Evolutionary conservation across 2,329 filamentous ascomycete species (phyloP), one percentile per base, ranked within the genome.

Genomic region (Westerdykella ornata): DNA sequence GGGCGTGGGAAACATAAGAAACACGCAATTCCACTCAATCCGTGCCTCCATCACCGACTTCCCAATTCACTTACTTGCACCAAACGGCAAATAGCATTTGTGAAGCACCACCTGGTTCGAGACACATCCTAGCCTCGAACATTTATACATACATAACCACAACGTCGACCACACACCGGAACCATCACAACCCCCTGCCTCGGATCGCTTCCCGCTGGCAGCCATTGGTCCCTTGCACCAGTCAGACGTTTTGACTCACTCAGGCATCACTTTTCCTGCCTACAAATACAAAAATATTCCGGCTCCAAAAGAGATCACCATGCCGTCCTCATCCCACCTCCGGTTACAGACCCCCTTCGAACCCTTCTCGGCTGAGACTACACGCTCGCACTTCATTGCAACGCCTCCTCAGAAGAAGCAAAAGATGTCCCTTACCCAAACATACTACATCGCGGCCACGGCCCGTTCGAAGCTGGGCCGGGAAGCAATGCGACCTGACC

Each of bases 391-490:
- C 65, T 64, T 67, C 56, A 47, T 68, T 60, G 53, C 63, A 9
- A 56, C 66, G 39, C 67, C 68, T 47, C 66, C 70, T 43, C 64
- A 68, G 49, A 72, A 72, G 67, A 72, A 84, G 73, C 85, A 88
- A 71, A 89, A 84, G 72, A 97, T 97, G 92, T 94, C 85, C 67
- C 84, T 97, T 73, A 94, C 90, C 19, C 88, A 96, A 72, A 97
- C 90, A 48, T 98, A 97, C 84, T 95, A 88, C 75, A 84, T 97
- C 60, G 92, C 92, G 66, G 89, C 95, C 77, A 90, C 89, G 71
- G 92, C 92, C 65, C 82, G 92, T 68, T 84, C 83, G 59, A 98
- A 98, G 88, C 88, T 98, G 63, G 88, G 88, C 53, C 80, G 78
- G 51, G 90, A 97, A 74, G 92, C 92, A 73, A 81, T 82, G 69